Base-by-base conservation (phyloP, 1,284 basidiomycete species). In the Boletellus deceptivus region DNA sequence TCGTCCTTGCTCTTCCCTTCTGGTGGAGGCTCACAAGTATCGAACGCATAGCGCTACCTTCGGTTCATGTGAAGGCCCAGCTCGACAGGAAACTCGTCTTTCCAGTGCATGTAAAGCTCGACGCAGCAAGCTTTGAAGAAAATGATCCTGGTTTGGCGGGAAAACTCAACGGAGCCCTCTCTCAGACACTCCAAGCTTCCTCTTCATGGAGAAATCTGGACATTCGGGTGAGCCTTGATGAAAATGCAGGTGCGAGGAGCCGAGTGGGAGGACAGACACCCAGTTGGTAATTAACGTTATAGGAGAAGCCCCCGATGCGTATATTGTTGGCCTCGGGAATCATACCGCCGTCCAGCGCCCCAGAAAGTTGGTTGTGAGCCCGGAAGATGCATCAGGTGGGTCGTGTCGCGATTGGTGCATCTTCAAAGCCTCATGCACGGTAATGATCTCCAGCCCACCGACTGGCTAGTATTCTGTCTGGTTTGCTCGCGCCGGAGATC, bases 11-110 rank as follows among this genome's bases (percentile, higher is more conserved):
- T 2, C 52, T 91, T 17, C 93, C 93, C 4, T 76, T 90, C 41
- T 97, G 93, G 93, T 96, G 90, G 91, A 77, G 75, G 42, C 86
- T 89, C 20, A 96, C 93, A 3, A 89, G 87, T 55, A 93, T 96
- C 36, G 79, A 92, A 64, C 80, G 92, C 27, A 76, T 89, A 14
- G 74, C 85, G 0, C 71, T 96, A 16, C 91, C 93, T 3, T 73
- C 75, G n/a, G 69, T 71, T 48, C 77, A 80, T 35, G 84, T 93
- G 27, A 68, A 70, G 38, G 72, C 72, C n/a, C 78, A 82, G 60
- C 68, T 75, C 22, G 68, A 71, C 39, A 76, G 60, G 25, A 64
- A 74, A 51, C 70, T 84, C 17, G 59, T 65, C 9, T 77, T 88
- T 53, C 82, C 83, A 6, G 65, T 88, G 24, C 63, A 69, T 48